A percentile compares a stretch with the other conserved stretches of the same genome.
Conservation (phyloP, 768 basidiomycete species). For the Psilocybe subaeruginosa region DNA sequence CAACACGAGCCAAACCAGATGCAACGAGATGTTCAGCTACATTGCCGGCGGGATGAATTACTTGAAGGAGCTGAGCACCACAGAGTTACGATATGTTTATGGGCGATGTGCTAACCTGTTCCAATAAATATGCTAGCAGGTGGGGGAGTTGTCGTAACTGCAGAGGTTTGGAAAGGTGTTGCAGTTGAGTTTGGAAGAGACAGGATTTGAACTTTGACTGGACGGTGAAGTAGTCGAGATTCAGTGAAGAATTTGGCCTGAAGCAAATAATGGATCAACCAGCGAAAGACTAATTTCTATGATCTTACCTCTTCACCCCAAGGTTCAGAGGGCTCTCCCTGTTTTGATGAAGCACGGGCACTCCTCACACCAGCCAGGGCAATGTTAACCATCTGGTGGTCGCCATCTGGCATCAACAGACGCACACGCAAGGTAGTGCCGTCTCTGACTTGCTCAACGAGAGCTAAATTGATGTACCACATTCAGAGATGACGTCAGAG, state of each 20-base stretch:
- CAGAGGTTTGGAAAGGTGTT: slow-evolving; percentile 74
- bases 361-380: slow-evolving; percentile 82
- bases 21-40: slow-evolving; percentile 88
- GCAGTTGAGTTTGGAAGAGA: slow-evolving; percentile 80
- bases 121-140: slow-evolving; percentile 91
- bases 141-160: slow-evolving; percentile 54
- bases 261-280: slow-evolving; percentile 16
- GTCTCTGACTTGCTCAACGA: slow-evolving; percentile 94
- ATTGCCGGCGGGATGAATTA: slow-evolving; percentile 92
- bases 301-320: slow-evolving; percentile 85
- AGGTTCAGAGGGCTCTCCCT: slow-evolving; percentile 78
- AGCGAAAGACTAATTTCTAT: slow-evolving; percentile 13
- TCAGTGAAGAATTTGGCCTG: slow-evolving; percentile 96
- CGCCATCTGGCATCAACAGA: slow-evolving; percentile 83
- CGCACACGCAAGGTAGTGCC: slow-evolving; percentile 90
- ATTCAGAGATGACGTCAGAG: neutral
- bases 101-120: slow-evolving; percentile 49
- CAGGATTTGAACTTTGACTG: slow-evolving; percentile 76
- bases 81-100: neutral
- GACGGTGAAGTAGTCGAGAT: slow-evolving; percentile 79
- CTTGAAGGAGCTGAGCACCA: slow-evolving; percentile 34
- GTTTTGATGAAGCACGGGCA: slow-evolving; percentile 68
- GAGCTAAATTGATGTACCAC: slow-evolving; percentile 47
- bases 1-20: slow-evolving; percentile 85
- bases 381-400: slow-evolving; percentile 91